Evolutionary conservation across 148 eudicot genomes (phyloP), one percentile per base, ranked within the genome.

Genomic region (Cornus controversa): DNA sequence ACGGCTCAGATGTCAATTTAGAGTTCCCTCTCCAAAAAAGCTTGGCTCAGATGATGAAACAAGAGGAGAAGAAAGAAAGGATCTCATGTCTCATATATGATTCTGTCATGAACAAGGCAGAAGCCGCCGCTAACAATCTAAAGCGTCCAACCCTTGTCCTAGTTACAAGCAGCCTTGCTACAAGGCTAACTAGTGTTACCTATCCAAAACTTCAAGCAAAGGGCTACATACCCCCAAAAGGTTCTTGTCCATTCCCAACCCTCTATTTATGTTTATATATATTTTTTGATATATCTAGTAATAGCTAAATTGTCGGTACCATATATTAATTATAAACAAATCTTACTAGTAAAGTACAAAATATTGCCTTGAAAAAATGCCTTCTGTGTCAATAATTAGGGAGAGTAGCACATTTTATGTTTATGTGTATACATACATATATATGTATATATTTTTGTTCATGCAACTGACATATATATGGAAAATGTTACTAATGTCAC

Each of bases 121-220:
- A 74, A 54, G 37, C 16, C 0, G 83, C 85, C 22, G 81, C 84
- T 57, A 77, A 85, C 18, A 69, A 50, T 6, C 74, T 87, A 13
- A 83, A 82, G 31, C 54, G 87, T 50, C 90, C 90, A 13, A 82
- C 81, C 80, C 76, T 89, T 22, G 86, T 79, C 14, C 65, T 86
- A 18, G 75, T 85, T 31, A 81, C 84, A 25, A 68, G 75, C 23
- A 45, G 85, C 23, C 53, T 74, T 26, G 69, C 75, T 13, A 63
- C 88, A 23, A 77, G 57, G 29, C 20, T 72, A 62, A 76, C 82
- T 58, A 80, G 70, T 57, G 60, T 64, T 18, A 78, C 82, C 5
- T 11, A 83, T 69, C 74, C 85, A 0, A 10, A 45, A 23, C 78
- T 79, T 6, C 69, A 68, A 7, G 81, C 80, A 29, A 72, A 69